Conservation (phyloP, 371 early-diverging fungal genomes). For the Mortierella sp. region DNA sequence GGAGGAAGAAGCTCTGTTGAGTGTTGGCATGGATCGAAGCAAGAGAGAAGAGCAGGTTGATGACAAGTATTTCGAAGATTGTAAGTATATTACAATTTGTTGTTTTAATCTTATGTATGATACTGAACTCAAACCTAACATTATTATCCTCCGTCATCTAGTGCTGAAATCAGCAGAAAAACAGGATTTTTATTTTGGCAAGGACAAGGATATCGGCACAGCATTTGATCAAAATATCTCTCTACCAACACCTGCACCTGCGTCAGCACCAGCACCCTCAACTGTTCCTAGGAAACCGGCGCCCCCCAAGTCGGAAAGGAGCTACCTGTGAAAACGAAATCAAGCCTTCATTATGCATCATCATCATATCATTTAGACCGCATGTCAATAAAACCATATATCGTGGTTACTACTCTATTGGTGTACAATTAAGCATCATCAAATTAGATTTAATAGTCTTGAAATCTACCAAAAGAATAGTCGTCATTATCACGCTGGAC, state of each 20-base stretch:
- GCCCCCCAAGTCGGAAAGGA: constrained; percentile 43
- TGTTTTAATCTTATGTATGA: neutral
- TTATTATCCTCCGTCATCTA: neutral
- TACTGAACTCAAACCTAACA: neutral
- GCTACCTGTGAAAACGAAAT: constrained; percentile 24
- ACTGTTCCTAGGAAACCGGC: constrained; percentile 34
- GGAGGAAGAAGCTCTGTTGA: constrained; percentile 46
- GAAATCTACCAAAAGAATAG: constrained; percentile 3
- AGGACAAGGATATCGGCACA: constrained; percentile 1
- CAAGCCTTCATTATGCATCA: neutral
- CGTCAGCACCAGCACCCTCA: constrained; percentile 9
- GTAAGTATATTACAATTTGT: constrained; percentile 32
- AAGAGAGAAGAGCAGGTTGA: constrained; percentile 50
- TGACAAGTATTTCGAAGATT: constrained; percentile 49
- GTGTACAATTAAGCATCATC: neutral
- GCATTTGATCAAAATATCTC: neutral
- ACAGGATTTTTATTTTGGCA: constrained; percentile 18
- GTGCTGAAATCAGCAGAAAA: constrained; percentile 30
- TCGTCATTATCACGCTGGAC: neutral
- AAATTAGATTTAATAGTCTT: constrained; percentile 4
- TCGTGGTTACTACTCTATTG: too few species aligned
- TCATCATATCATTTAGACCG: neutral
- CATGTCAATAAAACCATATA: neutral
- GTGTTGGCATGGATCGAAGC: constrained; percentile 39
- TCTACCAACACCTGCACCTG: constrained; percentile 6